A percentile compares a stretch with the other conserved stretches of the same genome.
Evolutionary conservation across 352 stramenopile species (phyloP).

Genomic region (Globisporangium irregulare): DNA sequence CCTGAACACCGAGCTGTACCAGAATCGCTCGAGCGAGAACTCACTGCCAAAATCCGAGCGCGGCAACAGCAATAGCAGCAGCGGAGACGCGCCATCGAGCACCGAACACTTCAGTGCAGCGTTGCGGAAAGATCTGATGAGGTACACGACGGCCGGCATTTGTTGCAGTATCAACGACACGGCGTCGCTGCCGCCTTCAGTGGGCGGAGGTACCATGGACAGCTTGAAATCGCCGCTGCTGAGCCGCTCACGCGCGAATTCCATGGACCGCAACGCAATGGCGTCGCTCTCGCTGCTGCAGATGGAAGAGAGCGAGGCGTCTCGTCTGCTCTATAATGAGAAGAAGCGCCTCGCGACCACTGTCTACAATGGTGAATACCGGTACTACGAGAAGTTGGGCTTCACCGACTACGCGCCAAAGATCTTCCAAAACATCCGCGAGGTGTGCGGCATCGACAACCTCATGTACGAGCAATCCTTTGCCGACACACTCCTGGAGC

Average conservation of each 20-base stretch:
- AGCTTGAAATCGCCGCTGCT: constrained; percentile 44
- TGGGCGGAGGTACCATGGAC: constrained; percentile 13
- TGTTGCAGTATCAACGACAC: constrained; percentile 73
- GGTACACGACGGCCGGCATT: constrained; percentile 82
- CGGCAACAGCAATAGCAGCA: constrained; percentile 30
- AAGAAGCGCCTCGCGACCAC: constrained; percentile 82
- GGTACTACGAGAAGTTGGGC: constrained; percentile 84
- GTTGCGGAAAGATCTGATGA: constrained; percentile 81
- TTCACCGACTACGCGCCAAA: constrained; percentile 85
- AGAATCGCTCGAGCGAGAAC: constrained; percentile 74
- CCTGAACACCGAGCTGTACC: constrained; percentile 81
- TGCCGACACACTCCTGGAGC: constrained; percentile 77
- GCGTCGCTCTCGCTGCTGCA: constrained; percentile 52
- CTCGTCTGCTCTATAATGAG: constrained; percentile 62
- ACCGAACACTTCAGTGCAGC: constrained; percentile 82
- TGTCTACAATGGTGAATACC: constrained; percentile 79
- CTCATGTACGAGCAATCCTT: constrained; percentile 83
- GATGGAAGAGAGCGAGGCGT: constrained; percentile 55
- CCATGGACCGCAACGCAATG: constrained; percentile 40
- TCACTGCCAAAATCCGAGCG: constrained; percentile 53
- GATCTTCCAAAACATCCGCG: constrained; percentile 83
- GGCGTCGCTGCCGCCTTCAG: constrained; percentile 16
- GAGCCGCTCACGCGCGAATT: constrained; percentile 30
- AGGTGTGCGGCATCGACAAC: constrained; percentile 74
- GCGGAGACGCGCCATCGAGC: constrained; percentile 8